phyloP scores from a whole-genome alignment of 164 flowering plant genomes.

The Sextonia rubra region DNA sequence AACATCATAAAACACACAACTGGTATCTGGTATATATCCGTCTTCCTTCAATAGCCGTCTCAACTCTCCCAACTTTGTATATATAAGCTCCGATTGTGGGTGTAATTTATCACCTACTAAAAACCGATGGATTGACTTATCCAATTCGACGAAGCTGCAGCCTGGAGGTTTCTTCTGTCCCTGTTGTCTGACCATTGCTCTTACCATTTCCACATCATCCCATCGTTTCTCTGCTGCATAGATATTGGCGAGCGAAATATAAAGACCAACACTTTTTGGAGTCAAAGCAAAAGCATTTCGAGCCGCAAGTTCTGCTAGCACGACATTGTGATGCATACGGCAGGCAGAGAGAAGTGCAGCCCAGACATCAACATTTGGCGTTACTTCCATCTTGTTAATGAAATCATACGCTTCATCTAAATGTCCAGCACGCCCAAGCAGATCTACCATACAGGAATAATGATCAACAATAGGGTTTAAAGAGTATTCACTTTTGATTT shows the following conservation, averaged over 20 bases:
- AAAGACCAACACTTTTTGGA: conserved; percentile 28
- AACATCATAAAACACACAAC: conserved; percentile 35
- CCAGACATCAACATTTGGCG: conserved; percentile 39
- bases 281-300: conserved; percentile 28
- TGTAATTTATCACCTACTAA: conserved; percentile 41
- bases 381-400: conserved; percentile 29
- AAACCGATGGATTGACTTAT: conserved; percentile 32
- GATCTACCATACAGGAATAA: conserved; percentile 44
- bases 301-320: conserved; percentile 39
- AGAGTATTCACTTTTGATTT: conserved; percentile 24
- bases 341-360: conserved; percentile 44
- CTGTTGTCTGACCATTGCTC: conserved; percentile 24
- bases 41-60: conserved; percentile 23
- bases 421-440: conserved; percentile 44
- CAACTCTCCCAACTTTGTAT: conserved; percentile 34
- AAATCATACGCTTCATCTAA: conserved; percentile 39
- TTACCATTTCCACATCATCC: conserved; percentile 41
- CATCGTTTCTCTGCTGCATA: conserved; percentile 43
- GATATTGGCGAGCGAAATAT: conserved; percentile 37
- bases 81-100: conserved; percentile 27
- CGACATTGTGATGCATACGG: conserved; percentile 31
- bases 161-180: conserved; percentile 38
- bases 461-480: conserved; percentile 31
- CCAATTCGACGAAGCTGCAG: conserved; percentile 39
- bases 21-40: conserved; percentile 38